phyloP scores from a whole-genome alignment of 1,284 basidiomycete species.

The Heterobasidion irregulare region DNA sequence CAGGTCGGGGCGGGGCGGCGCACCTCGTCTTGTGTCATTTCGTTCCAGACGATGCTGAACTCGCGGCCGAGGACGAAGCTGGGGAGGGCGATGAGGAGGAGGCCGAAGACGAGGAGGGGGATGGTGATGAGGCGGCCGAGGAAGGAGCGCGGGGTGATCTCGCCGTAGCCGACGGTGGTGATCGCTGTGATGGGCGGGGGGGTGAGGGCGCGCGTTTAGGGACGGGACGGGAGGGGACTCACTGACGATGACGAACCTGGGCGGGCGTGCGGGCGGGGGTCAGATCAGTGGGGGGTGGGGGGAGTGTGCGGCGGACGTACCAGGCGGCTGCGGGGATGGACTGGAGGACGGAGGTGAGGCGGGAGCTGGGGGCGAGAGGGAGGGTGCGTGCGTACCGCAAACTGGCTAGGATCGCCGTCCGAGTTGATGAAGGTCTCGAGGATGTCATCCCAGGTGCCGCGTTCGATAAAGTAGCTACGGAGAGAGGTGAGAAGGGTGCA shows the following conservation, averaged over 20 bases:
- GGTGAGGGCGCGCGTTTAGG: not conserved
- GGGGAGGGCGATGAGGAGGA: conserved; percentile 80
- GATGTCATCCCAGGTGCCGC: conserved; percentile 78
- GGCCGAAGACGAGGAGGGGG: conserved; percentile 77
- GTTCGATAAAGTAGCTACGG: conserved; percentile 75
- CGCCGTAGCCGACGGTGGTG: conserved; percentile 82
- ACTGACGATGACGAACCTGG: conserved; percentile 49
- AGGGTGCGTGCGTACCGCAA: conserved; percentile 37
- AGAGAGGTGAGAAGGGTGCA: not conserved
- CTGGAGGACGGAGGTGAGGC: conserved; percentile 23
- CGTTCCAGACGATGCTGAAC: conserved; percentile 83
- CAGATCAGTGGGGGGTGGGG: not conserved
- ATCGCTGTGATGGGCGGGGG: conserved; percentile 43
- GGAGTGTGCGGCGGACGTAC: conserved; percentile 25
- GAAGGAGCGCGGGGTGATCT: conserved; percentile 78
- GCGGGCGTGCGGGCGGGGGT: conserved; percentile 28
- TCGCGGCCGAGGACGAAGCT: conserved; percentile 85
- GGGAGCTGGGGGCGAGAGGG: not conserved
- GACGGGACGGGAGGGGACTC: conserved; percentile 21
- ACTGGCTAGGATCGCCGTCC: conserved; percentile 75
- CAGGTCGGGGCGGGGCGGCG: conserved; percentile 10
- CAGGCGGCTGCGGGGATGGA: conserved; percentile 75
- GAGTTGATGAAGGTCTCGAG: conserved; percentile 76
- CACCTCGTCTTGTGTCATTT: conserved; percentile 51
- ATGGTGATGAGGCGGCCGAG: conserved; percentile 78